These are phyloP conservation scores for Phytophthora hibernalis DNA, from an alignment of 352 stramenopile species.

Conservation along the genomic window DNA sequence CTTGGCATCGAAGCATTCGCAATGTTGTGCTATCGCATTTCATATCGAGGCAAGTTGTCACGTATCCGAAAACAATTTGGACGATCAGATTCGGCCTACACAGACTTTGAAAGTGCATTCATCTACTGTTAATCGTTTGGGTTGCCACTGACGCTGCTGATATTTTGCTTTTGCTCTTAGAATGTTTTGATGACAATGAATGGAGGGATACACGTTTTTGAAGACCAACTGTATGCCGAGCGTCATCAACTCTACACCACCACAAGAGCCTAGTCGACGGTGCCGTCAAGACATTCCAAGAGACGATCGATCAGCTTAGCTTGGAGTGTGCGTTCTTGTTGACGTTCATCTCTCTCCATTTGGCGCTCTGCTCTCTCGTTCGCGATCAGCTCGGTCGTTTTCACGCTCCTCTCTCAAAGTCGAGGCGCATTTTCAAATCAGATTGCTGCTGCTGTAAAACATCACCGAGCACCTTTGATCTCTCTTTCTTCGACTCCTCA, in stretches of 20 bases:
- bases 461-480: too few species aligned
- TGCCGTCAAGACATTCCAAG: too few species aligned
- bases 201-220: slow-evolving; percentile 6
- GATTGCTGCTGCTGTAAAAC: not conserved
- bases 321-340: too few species aligned
- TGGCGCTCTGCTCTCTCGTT: slow-evolving; percentile 3
- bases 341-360: slow-evolving; percentile 7
- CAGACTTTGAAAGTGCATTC: too few species aligned
- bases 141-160: too few species aligned
- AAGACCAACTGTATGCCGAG: not conserved
- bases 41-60: slow-evolving; percentile 9
- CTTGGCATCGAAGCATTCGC: not conserved
- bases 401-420: slow-evolving; percentile 12
- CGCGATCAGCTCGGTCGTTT: slow-evolving; percentile 6
- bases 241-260: too few species aligned
- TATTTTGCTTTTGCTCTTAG: slow-evolving; percentile 1
- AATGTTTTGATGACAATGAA: slow-evolving; percentile 11
- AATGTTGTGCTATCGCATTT: slow-evolving; percentile 13
- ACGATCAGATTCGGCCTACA: slow-evolving; percentile 1
- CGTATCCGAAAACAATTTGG: slow-evolving; percentile 14
- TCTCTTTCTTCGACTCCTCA: slow-evolving; percentile 2
- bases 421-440: too few species aligned
- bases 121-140: slow-evolving; percentile 8
- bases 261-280: too few species aligned
- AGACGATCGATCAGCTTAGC: slow-evolving; percentile 5